Conservation (phyloP, 371 early-diverging fungal genomes). For the Furculomyces boomerangus region DNA sequence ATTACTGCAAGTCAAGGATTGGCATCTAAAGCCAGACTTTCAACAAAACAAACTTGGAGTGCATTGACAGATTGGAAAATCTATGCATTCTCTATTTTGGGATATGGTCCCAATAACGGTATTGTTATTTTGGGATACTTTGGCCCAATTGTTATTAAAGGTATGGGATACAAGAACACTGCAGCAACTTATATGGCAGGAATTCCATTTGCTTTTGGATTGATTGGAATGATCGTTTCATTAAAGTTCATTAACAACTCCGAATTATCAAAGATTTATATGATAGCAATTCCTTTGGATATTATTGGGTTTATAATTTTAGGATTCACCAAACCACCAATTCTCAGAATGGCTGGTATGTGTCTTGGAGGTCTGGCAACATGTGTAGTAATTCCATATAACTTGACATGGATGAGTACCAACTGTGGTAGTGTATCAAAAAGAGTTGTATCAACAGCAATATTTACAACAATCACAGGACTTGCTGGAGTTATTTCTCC, state of each 20-base stretch:
- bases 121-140: slow-evolving; percentile 14
- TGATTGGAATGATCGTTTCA: slow-evolving; percentile 9
- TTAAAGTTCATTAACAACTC: slow-evolving; percentile 8
- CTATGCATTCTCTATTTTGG: slow-evolving; percentile 18
- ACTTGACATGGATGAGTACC: slow-evolving; percentile 17
- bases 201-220: slow-evolving; percentile 19
- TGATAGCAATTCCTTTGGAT: slow-evolving; percentile 1
- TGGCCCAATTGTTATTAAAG: slow-evolving; percentile 23
- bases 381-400: slow-evolving; percentile 19
- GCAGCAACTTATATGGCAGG: slow-evolving; percentile 24
- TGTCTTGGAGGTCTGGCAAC: slow-evolving; percentile 21
- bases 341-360: slow-evolving; percentile 7
- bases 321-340: not conserved
- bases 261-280: not conserved
- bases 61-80: slow-evolving; percentile 19
- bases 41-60: slow-evolving; percentile 6
- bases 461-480: slow-evolving; percentile 17
- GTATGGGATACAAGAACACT: slow-evolving; percentile 25
- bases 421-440: slow-evolving; percentile 18
- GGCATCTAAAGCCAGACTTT: slow-evolving; percentile 4
- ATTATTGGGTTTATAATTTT: not conserved
- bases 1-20: slow-evolving; percentile 10
- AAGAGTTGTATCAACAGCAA: slow-evolving; percentile 17
- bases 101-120: slow-evolving; percentile 11
- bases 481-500: slow-evolving; percentile 21